Base-by-base conservation (phyloP, 2,329 filamentous ascomycete species). In the Aureobasidium melanogenum region DNA sequence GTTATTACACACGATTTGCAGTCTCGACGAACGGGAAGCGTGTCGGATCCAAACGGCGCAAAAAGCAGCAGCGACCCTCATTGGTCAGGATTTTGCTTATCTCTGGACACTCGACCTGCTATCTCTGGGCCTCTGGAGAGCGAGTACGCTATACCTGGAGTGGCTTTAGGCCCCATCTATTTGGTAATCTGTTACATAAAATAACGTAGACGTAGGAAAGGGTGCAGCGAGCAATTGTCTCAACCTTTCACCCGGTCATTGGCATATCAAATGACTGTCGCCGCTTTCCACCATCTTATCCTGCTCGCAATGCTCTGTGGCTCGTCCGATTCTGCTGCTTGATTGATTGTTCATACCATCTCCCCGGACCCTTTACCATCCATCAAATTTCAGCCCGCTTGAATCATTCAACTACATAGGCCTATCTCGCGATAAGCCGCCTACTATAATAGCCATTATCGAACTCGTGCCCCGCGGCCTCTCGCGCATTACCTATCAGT, bases 221-320 rank as follows among this genome's bases (percentile, higher is more conserved):
- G 22, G 34, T 59, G 36, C 56, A 48, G 44, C 34, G 44, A 17
- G 56, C 43, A 34, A 46, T 59, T 32, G 55, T 58, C 56, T 50
- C 56, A 59, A 59, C 56, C 56, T 59, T 59, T 59, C 56, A 59
- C 36, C 56, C 56, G 56, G 32, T n/a, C 39, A 57, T 32, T 59
- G 56, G 34, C 43, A 59, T 59, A 59, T 64, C 60, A 64, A 72
- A 73, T 73, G 71, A 73, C 71, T 67, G 65, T 70, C 44, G 70
- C 65, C 63, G 70, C 70, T 30, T 68, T 69, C 61, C 63, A 70
- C 60, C 63, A 71, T 63, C 70, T 73, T 63, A 66, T 73, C 60
- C 67, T 73, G 61, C 66, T 73, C 54, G 64, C 67, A 56, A 67
- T 69, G 50, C 67, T 73, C 30, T 69, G 66, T 62, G 67, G 64